Evolutionary conservation across 2,329 filamentous ascomycete genomes (phyloP), one percentile per base, ranked within the genome.

Genomic region (Tolypocladium album): DNA sequence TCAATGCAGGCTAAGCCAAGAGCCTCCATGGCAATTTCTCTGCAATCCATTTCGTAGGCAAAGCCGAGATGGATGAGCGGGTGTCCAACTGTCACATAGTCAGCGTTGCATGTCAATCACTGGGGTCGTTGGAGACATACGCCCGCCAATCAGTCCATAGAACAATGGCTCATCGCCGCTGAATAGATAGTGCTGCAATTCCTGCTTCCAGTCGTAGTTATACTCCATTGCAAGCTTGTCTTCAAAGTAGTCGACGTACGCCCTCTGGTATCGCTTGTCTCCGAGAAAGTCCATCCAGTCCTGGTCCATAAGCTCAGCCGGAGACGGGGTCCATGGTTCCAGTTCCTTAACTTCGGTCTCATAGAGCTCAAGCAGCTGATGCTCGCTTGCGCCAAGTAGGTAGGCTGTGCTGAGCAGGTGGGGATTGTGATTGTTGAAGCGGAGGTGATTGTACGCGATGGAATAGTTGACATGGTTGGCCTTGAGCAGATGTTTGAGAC

Each of bases 51-150:
- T 76, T 99, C 93, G 69, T 88, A 93, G 12, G 92, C 94, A 70
- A 96, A 97, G n/a, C 86, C 92, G 2, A 99, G 81, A 68, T 97
- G 94, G 61, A 97, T 94, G n/a, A 97, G 78, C 1, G 93, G 90
- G 68, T 97, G 90, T 22, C 88, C 93, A 62, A 96, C 89, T 93
- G 64, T 4, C 24, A 5, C 59, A 20, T 15, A 9, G 61, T 69
- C 59, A 72, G 67, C 39, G 59, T 62, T 17, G 31, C 40, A 47
- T 27, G 20, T 27, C 59, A 17, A 34, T n/a, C 31, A 22, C 11
- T 8, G 8, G 50, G 11, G 20, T 15, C 20, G 20, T 38, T 36
- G 2, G 31, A 38, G 9, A 57, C 89, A 60, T 83, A 94, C 90
- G 82, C 59, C 90, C 91, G 53, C 87, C 82, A 59, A 95, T 85